These are phyloP conservation scores for Apiospora kogelbergensis DNA, from an alignment of 2,329 filamentous ascomycete species.

Conservation along the genomic window DNA sequence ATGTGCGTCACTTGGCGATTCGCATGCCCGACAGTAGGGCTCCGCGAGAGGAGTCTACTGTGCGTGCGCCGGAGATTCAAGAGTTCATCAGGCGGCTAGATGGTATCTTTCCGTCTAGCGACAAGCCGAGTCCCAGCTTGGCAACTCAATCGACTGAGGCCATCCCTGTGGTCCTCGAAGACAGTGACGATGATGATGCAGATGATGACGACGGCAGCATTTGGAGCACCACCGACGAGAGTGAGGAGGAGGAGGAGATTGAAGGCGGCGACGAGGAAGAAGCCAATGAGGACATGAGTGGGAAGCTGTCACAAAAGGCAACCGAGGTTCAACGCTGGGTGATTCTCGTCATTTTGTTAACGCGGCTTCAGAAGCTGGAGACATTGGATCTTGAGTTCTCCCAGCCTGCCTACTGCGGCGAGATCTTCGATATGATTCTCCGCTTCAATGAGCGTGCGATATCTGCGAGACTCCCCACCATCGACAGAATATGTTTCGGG, in stretches of 20 bases:
- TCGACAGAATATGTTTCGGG: conserved; percentile 12
- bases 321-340: conserved; percentile 7
- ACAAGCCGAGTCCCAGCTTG: neutral
- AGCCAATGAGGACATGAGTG: conserved; percentile 3
- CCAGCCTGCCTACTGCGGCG: neutral
- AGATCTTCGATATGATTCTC: conserved; percentile 9
- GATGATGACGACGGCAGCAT: neutral
- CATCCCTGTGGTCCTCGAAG: neutral
- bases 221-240: conserved; percentile 14
- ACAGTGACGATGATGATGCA: neutral
- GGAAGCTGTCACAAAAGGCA: neutral
- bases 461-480: neutral
- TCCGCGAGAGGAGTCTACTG: neutral
- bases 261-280: conserved; percentile 4
- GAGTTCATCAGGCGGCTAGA: neutral
- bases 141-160: neutral
- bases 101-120: neutral
- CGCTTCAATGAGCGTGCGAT: neutral
- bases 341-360: conserved; percentile 11
- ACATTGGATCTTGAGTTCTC: conserved; percentile 13
- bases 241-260: conserved; percentile 10
- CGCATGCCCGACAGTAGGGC: conserved; percentile 6
- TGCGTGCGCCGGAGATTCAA: neutral
- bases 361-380: conserved; percentile 8
- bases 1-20: conserved; percentile 11